Base-by-base conservation (phyloP, 2,329 filamentous ascomycete genomes). In the Herpotrichia juniperi region DNA sequence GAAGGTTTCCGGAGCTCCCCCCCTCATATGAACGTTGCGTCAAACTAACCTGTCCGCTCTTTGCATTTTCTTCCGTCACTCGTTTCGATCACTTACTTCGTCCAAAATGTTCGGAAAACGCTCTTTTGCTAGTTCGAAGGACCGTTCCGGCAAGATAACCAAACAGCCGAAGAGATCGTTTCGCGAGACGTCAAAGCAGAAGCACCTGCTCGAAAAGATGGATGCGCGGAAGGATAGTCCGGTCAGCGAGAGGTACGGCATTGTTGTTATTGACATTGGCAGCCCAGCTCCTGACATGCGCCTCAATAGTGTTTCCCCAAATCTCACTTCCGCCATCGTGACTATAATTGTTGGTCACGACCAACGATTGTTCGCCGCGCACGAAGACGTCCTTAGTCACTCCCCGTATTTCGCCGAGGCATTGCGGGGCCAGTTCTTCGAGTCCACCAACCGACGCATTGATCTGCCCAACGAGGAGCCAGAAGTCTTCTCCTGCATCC, bases 311-410 rank as follows among this genome's bases (percentile, higher is more conserved):
- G 69, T 63, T 57, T 80, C 78, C 37, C 79, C 79, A 46, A 78
- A 70, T 64, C 78, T 86, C 67, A 83, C 83, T 64, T 83, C 82
- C 62, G 89, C 92, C 69, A 96, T 96, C 76, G 83, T 96, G 76
- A 96, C 92, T 54, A 81, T 97, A 65, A 87, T 89, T 63, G 87
- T 97, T 71, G 93, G 93, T 65, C 80, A 79, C 66, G 92, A 96
- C 69, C 88, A 89, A 73, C 89, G 93, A 68, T 83, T 96, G 74
- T 97, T 97, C 82, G 93, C 93, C 67, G 93, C 92, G 70, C 93
- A 97, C 78, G 91, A 97, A 82, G 90, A 96, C 77, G 88, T 96
- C 68, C 86, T 97, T 61, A 86, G 85, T 71, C 86, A 90, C 76
- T 93, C 91, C 73, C 88, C 91, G 62, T 96, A 90, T 77, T 96